Conservation (phyloP, 371 early-diverging fungal species). For the Haplosporangium sp. region DNA sequence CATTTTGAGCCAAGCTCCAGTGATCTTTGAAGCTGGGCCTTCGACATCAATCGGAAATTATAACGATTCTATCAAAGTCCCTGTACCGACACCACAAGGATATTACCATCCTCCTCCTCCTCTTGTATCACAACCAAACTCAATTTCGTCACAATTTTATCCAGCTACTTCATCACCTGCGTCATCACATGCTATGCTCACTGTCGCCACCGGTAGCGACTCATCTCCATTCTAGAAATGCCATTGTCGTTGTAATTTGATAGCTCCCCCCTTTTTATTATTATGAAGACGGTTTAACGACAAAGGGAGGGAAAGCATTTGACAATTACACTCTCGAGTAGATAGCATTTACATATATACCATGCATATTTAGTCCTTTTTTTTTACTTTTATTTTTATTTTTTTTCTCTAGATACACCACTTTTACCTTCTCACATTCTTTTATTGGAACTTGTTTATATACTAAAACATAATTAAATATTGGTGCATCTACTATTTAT, state of each 20-base stretch:
- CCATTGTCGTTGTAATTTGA: no score
- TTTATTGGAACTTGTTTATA: no score
- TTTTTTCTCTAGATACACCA: no score
- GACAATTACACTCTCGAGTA: no score
- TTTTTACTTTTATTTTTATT: no score
- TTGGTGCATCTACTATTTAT: no score
- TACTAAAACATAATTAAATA: no score
- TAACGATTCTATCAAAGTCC: conserved; percentile 1
- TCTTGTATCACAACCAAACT: background rate
- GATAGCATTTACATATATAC: no score
- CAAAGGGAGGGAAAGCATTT: background rate
- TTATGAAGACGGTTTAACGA: no score
- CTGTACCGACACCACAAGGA: background rate
- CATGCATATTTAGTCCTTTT: no score
- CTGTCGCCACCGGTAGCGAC: background rate
- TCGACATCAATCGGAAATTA: background rate
- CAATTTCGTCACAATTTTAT: conserved; percentile 3
- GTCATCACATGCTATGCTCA: conserved; percentile 6
- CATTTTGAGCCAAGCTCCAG: background rate
- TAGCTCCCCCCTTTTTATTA: no score
- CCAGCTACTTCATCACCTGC: background rate
- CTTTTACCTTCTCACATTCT: no score
- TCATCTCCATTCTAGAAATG: background rate
- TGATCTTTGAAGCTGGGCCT: background rate
- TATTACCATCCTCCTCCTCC: background rate